Evolutionary conservation across 768 basidiomycete genomes (phyloP), one percentile per base, ranked within the genome.

Genomic region (Boletus patriciae): DNA sequence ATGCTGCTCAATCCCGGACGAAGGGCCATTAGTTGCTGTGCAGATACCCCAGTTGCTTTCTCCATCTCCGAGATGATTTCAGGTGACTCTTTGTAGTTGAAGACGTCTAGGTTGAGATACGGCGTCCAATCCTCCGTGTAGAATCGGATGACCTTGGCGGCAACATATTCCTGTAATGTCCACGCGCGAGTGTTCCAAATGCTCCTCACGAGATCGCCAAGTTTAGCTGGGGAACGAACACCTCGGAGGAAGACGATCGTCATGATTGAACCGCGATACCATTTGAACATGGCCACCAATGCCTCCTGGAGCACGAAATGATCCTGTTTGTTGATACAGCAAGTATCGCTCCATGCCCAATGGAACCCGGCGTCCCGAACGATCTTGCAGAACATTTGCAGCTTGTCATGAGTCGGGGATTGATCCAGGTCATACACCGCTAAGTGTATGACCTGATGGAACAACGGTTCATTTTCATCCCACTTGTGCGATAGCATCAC

Each of bases 21-120:
- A 27, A 58, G 54, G 1, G 37, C 31, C 9, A n/a, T 23, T 12
- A 57, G 16, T 7, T 33, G 31, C 9, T 55, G 16, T 6, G 40
- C 27, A 0, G 51, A 46, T 2, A 55, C 33, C 6, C 41, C 46
- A 0, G 52, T 54, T 8, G 23, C 51, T 10, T 27, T 5, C 13
- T 57, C 51, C 55, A 57, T 58, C 33, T 58, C 57, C 31, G 41
- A 46, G n/a, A 50, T 40, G 25, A 59, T 33, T n/a, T 50, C 50
- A 0, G 55, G 48, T 5, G 42, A 46, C 19, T 23, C 52, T 34
- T 53, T 57, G 31, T 54, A 51, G 31, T 58, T 55, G 9, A 10
- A 2, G 5, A 13, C 9, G 3, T 4, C 13, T 5, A 42, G 12
- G 29, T 36, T 18, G 12, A 49, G 47, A 27, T 50, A 54, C 2